These are phyloP conservation scores for Pseudogymnoascus sp. DNA, from an alignment of 2,329 filamentous ascomycete genomes.

Conservation along the genomic window DNA sequence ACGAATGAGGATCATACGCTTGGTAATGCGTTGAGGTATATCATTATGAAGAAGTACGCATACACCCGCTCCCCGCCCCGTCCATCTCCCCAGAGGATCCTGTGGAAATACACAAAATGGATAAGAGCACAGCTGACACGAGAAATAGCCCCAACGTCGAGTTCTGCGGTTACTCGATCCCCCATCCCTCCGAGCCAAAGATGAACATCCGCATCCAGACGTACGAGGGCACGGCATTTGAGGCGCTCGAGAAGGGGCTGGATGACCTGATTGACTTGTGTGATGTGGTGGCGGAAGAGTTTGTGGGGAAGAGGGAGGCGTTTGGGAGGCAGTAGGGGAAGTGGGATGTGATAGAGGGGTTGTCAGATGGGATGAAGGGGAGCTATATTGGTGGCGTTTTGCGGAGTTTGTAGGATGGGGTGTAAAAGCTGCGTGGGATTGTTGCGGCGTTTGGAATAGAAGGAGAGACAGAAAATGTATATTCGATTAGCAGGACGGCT, in stretches of 20 bases:
- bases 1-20: constrained; percentile 89
- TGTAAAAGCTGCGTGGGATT: constrained; percentile 16
- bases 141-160: constrained; percentile 96
- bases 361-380: neutral
- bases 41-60: constrained; percentile 95
- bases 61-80: neutral
- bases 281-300: constrained; percentile 89
- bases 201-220: constrained; percentile 98
- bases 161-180: constrained; percentile 96
- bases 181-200: constrained; percentile 88
- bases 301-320: constrained; percentile 57
- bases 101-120: too few species aligned
- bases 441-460: constrained; percentile 9
- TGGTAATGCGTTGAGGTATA: constrained; percentile 85
- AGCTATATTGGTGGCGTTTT: constrained; percentile 18
- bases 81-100: too few species aligned
- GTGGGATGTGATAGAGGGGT: neutral
- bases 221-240: constrained; percentile 73
- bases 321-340: constrained; percentile 36
- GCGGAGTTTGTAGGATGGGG: constrained; percentile 21
- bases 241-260: constrained; percentile 84
- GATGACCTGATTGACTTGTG: constrained; percentile 84
- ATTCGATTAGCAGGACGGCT: constrained; percentile 4
- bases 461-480: constrained; percentile 28
- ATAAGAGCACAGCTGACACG: too few species aligned